These are phyloP conservation scores for Bipolaris cookei DNA, from an alignment of 2,329 filamentous ascomycete species.

Conservation along the genomic window DNA sequence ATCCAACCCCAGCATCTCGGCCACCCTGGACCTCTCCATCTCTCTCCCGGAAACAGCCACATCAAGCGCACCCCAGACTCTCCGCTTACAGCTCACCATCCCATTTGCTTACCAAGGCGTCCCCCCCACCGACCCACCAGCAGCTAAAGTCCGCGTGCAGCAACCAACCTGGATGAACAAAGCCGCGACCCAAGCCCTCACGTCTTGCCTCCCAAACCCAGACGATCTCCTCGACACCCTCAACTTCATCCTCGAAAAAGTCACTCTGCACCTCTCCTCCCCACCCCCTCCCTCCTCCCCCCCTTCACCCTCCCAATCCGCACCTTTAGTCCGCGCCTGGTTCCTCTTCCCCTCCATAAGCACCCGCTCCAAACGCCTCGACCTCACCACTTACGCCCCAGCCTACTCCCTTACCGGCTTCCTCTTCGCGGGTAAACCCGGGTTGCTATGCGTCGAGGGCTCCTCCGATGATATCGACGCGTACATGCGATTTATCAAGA, in stretches of 20 bases:
- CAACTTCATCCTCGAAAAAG: slow-evolving; percentile 30
- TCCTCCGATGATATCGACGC: slow-evolving; percentile 57
- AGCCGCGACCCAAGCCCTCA: slow-evolving; percentile 27
- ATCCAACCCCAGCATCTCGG: slow-evolving; percentile 16
- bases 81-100: slow-evolving; percentile 29
- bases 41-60: neutral
- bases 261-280: slow-evolving; percentile 9
- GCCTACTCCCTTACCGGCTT: slow-evolving; percentile 63
- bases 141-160: slow-evolving; percentile 28
- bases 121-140: slow-evolving; percentile 26
- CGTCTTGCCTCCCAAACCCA: slow-evolving; percentile 4
- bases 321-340: slow-evolving; percentile 60
- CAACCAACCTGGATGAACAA: slow-evolving; percentile 36
- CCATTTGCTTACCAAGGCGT: slow-evolving; percentile 24
- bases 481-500: slow-evolving; percentile 69
- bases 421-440: slow-evolving; percentile 66
- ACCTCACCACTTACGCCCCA: slow-evolving; percentile 62
- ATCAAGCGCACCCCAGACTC: neutral
- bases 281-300: neutral
- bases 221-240: slow-evolving; percentile 33
- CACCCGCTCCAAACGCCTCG: slow-evolving; percentile 64
- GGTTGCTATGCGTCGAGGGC: slow-evolving; percentile 61
- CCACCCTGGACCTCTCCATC: slow-evolving; percentile 22
- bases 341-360: slow-evolving; percentile 69
- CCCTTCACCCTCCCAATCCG: neutral